Evolutionary conservation across 176 grass and related monocot species (phyloP).

Genomic region (Ensete ventricosum): DNA sequence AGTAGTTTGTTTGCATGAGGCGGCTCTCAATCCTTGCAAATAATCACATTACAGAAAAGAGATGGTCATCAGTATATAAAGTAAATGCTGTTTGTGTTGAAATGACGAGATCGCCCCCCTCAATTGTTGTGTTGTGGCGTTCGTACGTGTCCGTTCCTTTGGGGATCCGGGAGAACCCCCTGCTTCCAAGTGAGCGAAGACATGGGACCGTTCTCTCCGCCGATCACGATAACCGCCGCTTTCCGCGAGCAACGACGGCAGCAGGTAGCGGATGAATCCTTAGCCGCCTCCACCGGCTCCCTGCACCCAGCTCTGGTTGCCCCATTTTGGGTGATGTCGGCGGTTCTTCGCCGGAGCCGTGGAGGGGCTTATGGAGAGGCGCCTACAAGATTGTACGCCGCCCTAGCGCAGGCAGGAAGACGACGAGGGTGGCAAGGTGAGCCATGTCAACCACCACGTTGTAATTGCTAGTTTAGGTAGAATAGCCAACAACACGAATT

Average conservation of each 20-base stretch:
- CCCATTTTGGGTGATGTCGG: too few species aligned
- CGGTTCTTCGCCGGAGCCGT: slow-evolving; percentile 36
- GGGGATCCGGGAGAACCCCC: not conserved
- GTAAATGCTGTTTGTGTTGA: too few species aligned
- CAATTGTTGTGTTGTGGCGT: too few species aligned
- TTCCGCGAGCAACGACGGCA: slow-evolving; percentile 25
- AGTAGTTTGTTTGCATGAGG: too few species aligned
- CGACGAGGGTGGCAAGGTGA: slow-evolving; percentile 41
- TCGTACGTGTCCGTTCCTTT: too few species aligned
- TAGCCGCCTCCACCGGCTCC: slow-evolving; percentile 47
- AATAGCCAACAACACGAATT: too few species aligned
- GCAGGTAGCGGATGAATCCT: slow-evolving; percentile 44
- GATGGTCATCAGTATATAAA: too few species aligned
- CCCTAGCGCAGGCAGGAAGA: slow-evolving; percentile 29
- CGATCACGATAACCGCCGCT: slow-evolving; percentile 6
- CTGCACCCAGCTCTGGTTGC: slow-evolving; percentile 48
- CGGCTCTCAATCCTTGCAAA: too few species aligned
- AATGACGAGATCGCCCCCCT: too few species aligned
- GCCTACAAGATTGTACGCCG: slow-evolving; percentile 58
- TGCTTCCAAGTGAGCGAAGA: not conserved
- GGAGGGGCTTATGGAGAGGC: slow-evolving; percentile 55
- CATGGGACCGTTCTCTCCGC: slow-evolving; percentile 49
- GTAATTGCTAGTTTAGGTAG: too few species aligned
- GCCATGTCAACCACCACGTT: not conserved
- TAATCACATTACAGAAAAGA: too few species aligned